phyloP scores from a whole-genome alignment of 352 stramenopile genomes.

The Phytophthora macrochlamydospora region DNA sequence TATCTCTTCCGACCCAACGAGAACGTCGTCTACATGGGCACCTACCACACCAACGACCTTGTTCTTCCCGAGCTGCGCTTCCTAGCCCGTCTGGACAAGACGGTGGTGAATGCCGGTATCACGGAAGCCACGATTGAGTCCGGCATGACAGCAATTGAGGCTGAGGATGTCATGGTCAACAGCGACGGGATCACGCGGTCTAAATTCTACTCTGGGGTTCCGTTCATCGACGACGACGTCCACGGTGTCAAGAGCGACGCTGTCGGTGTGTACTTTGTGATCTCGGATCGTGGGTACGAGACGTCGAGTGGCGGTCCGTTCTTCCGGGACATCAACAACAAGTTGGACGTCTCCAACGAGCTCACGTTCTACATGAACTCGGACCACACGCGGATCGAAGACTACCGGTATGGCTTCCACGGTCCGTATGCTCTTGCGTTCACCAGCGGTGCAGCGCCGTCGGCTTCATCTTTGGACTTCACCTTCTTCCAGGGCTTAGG shows the following conservation, averaged over 20 bases:
- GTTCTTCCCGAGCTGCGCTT: constrained; percentile 51
- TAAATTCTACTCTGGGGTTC: constrained; percentile 49
- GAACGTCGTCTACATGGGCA: constrained; percentile 64
- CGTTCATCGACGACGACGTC: constrained; percentile 42
- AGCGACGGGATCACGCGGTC: constrained; percentile 40
- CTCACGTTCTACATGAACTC: constrained; percentile 70
- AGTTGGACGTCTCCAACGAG: constrained; percentile 51
- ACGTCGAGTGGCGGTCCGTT: constrained; percentile 50
- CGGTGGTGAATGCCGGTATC: constrained; percentile 42
- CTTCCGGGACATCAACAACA: constrained; percentile 68
- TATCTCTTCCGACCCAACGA: constrained; percentile 50
- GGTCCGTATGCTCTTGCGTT: constrained; percentile 52
- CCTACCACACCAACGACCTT: constrained; percentile 41
- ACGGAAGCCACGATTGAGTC: constrained; percentile 39
- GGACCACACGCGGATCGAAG: constrained; percentile 58
- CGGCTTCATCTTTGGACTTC: constrained; percentile 36
- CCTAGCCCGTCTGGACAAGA: constrained; percentile 45
- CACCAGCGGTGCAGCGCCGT: constrained; percentile 35
- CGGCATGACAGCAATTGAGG: constrained; percentile 41
- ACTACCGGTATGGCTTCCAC: constrained; percentile 62
- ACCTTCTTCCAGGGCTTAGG: constrained; percentile 45
- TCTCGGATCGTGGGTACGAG: constrained; percentile 53
- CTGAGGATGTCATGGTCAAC: constrained; percentile 41
- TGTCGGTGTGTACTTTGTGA: constrained; percentile 55
- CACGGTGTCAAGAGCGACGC: constrained; percentile 44